Conservation (phyloP, 2,329 filamentous ascomycete genomes). For the Erysiphe pulchra region DNA sequence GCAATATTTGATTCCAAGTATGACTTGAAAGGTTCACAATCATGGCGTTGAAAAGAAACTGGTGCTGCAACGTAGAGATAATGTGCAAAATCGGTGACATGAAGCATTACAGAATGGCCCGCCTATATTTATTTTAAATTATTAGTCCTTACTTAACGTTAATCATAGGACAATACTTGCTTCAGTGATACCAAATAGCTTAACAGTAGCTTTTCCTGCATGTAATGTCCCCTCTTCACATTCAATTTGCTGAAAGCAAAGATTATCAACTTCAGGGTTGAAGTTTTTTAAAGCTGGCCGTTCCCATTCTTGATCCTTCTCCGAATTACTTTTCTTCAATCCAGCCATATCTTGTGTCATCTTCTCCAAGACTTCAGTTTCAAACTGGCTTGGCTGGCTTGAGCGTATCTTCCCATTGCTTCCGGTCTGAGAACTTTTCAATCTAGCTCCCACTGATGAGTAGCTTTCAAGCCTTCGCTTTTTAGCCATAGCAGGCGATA, state of each 20-base stretch:
- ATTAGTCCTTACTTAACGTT: not conserved
- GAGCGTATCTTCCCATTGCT: conserved; percentile 37
- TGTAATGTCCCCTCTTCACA: conserved; percentile 66
- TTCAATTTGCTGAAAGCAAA: conserved; percentile 93
- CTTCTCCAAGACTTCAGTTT: conserved; percentile 83
- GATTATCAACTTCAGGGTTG: conserved; percentile 34
- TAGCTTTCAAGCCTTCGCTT: conserved; percentile 55
- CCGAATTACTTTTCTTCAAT: conserved; percentile 63
- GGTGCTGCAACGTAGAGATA: conserved; percentile 89
- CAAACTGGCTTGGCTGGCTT: conserved; percentile 66
- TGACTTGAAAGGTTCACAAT: conserved; percentile 53
- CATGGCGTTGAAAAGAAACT: conserved; percentile 48
- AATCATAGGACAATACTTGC: conserved; percentile 15
- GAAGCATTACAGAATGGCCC: conserved; percentile 79
- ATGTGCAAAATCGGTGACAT: conserved; percentile 88
- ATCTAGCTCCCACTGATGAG: conserved; percentile 28
- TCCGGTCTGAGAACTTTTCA: conserved; percentile 37
- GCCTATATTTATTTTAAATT: conserved; percentile 14
- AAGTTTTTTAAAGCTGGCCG: conserved; percentile 35
- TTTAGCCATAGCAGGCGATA: conserved; percentile 31
- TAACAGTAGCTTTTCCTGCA: conserved; percentile 54
- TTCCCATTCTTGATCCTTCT: conserved; percentile 86
- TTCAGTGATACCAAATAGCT: conserved; percentile 82
- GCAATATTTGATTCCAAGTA: conserved; percentile 60
- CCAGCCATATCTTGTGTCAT: conserved; percentile 79